These are phyloP conservation scores for Anisodus tanguticus DNA, from an alignment of 257 asterid species.

Conservation along the genomic window DNA sequence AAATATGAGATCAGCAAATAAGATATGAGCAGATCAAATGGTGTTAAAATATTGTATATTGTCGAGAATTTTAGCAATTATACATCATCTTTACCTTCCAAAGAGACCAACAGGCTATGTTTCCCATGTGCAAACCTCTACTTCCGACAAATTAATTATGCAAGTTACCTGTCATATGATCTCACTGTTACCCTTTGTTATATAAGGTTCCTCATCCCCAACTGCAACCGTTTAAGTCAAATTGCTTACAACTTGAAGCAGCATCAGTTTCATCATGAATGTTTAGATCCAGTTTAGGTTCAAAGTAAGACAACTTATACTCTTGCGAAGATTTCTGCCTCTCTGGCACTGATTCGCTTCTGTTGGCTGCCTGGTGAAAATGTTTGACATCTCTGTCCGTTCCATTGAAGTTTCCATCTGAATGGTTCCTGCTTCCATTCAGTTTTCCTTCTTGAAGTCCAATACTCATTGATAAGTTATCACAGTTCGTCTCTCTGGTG, in stretches of 20 bases:
- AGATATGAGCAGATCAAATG: not conserved
- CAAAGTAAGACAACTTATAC: conserved; percentile 49
- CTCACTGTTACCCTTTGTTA: conserved; percentile 1
- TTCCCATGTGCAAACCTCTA: not conserved
- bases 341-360: conserved; percentile 42
- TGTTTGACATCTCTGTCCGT: conserved; percentile 42
- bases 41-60: not conserved
- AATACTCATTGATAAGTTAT: conserved; percentile 66
- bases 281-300: conserved; percentile 79
- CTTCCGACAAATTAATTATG: not conserved
- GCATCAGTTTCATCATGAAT: conserved; percentile 53
- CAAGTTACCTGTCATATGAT: conserved; percentile 1
- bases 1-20: conserved; percentile 19
- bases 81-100: conserved; percentile 9
- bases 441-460: conserved; percentile 59
- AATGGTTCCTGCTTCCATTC: conserved; percentile 42
- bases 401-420: conserved; percentile 38
- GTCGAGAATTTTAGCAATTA: conserved; percentile 11
- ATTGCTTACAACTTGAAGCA: conserved; percentile 67
- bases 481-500: conserved; percentile 42
- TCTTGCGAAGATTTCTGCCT: conserved; percentile 49
- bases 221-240: conserved; percentile 72
- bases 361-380: conserved; percentile 30
- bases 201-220: conserved; percentile 52
- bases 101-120: not conserved